Evolutionary conservation across 2,329 filamentous ascomycete species (phyloP).

Genomic region (Penicillium sp.): DNA sequence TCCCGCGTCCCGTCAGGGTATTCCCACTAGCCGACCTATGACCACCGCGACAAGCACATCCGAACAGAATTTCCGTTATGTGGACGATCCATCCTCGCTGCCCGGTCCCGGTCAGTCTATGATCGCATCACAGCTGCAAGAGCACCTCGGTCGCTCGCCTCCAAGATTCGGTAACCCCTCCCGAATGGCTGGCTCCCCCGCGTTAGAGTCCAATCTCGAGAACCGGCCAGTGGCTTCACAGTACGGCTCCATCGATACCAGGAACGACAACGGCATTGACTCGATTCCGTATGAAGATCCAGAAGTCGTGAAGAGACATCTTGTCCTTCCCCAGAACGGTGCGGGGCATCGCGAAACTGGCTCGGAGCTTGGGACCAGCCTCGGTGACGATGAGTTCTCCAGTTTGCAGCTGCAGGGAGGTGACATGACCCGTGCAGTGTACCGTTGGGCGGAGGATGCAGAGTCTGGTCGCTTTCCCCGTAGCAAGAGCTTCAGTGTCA

Average conservation of each 20-base stretch:
- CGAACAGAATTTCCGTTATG: conserved; percentile 60
- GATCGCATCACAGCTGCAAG: conserved; percentile 78
- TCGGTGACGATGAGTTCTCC: conserved; percentile 74
- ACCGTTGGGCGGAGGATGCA: conserved; percentile 91
- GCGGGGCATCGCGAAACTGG: conserved; percentile 31
- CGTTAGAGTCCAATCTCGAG: conserved; percentile 45
- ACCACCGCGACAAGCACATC: conserved; percentile 44
- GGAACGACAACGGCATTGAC: conserved; percentile 28
- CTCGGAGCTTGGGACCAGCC: conserved; percentile 33
- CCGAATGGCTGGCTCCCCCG: conserved; percentile 56
- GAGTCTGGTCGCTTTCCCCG: conserved; percentile 63
- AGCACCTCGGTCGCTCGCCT: conserved; percentile 57
- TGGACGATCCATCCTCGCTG: conserved; percentile 54
- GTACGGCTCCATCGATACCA: conserved; percentile 80
- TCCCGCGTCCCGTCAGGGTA: conserved; percentile 39
- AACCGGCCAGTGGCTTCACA: conserved; percentile 59
- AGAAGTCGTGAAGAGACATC: conserved; percentile 83
- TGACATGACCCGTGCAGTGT: conserved; percentile 90
- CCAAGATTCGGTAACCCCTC: conserved; percentile 45
- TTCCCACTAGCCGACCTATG: conserved; percentile 30
- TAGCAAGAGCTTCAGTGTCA: conserved; percentile 81
- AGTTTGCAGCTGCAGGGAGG: conserved; percentile 89
- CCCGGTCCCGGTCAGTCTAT: conserved; percentile 81
- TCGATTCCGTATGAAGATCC: conserved; percentile 73
- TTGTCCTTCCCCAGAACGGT: conserved; percentile 63